phyloP scores from a whole-genome alignment of 2,329 filamentous ascomycete species.

The Nemania diffusa region DNA sequence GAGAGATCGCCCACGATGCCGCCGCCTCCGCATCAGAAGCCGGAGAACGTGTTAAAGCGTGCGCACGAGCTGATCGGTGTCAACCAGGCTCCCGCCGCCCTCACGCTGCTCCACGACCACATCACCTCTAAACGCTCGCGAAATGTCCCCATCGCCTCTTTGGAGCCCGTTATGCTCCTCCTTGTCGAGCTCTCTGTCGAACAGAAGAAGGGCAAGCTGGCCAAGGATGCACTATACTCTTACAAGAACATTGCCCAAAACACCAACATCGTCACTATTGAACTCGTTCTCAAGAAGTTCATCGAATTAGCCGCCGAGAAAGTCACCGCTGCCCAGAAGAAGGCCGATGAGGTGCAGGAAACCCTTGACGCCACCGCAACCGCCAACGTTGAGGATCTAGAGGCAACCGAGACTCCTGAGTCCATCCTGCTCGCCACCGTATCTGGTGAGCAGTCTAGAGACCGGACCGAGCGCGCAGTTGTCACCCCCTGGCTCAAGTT shows the following conservation, averaged over 20 bases:
- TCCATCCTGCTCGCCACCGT: conserved; percentile 98
- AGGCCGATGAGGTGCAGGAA: conserved; percentile 94
- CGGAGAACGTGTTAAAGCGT: conserved; percentile 98
- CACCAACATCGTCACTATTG: conserved; percentile 97
- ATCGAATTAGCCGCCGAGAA: conserved; percentile 97
- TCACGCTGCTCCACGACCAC: conserved; percentile 97
- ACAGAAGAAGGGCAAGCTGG: conserved; percentile 96
- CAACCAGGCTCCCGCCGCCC: conserved; percentile 88
- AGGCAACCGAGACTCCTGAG: conserved; percentile 96
- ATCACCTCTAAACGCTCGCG: conserved; percentile 98
- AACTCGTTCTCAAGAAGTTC: conserved; percentile 97
- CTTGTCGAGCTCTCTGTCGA: conserved; percentile 97
- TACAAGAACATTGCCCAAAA: conserved; percentile 99
- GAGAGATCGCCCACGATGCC: conserved; percentile 67
- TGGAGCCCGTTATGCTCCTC: conserved; percentile 98
- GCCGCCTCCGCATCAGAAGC: conserved; percentile 95
- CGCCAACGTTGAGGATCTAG: conserved; percentile 89
- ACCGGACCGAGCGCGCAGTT: conserved; percentile 96
- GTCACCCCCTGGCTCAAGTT: conserved; percentile 99
- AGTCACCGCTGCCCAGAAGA: conserved; percentile 93
- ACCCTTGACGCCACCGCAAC: conserved; percentile 80
- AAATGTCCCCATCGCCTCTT: conserved; percentile 93
- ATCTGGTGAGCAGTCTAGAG: conserved; percentile 95
- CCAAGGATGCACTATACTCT: conserved; percentile 98
- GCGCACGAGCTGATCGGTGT: conserved; percentile 99